Conservation (phyloP, 1,139 yeast species). For the Kodamaea alishanica region DNA sequence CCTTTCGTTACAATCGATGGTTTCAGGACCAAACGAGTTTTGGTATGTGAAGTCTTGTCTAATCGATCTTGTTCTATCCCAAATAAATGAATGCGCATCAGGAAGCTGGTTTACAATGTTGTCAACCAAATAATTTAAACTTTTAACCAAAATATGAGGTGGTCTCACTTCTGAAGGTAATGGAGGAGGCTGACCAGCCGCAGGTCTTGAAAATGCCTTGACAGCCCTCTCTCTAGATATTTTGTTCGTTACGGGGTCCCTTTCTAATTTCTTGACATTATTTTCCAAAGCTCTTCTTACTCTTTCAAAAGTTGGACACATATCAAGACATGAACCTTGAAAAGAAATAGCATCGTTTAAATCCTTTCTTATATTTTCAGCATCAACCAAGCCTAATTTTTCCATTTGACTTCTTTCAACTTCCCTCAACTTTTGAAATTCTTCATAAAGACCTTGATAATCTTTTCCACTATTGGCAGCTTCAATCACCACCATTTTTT, state of each 20-base stretch:
- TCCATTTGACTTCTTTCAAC: conserved; percentile 81
- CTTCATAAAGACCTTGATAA: conserved; percentile 45
- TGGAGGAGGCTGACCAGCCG: conserved; percentile 98
- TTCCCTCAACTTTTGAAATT: conserved; percentile 70
- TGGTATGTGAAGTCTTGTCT: conserved; percentile 97
- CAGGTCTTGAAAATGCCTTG: conserved; percentile 94
- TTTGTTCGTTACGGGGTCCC: conserved; percentile 57
- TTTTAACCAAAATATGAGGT: conserved; percentile 63
- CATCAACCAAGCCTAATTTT: conserved; percentile 76
- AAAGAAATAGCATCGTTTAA: conserved; percentile 83
- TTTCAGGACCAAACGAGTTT: conserved; percentile 90
- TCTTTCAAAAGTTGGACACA: conserved; percentile 95
- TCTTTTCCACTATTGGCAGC: conserved; percentile 31
- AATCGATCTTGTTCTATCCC: conserved; percentile 98
- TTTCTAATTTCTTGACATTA: conserved; percentile 78
- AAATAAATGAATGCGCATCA: conserved; percentile 83
- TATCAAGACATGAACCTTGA: conserved; percentile 83
- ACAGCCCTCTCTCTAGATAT: conserved; percentile 67
- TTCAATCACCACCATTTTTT: conserved; percentile 37
- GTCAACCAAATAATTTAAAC: conserved; percentile 68
- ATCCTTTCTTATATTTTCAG: conserved; percentile 77
- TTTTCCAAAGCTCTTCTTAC: conserved; percentile 85
- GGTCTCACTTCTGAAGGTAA: conserved; percentile 97
- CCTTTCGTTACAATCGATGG: conserved; percentile 86
- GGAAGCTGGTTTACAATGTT: conserved; percentile 66